Conservation (phyloP, 495 filamentous ascomycete species). For the Amniculicola lignicola region DNA sequence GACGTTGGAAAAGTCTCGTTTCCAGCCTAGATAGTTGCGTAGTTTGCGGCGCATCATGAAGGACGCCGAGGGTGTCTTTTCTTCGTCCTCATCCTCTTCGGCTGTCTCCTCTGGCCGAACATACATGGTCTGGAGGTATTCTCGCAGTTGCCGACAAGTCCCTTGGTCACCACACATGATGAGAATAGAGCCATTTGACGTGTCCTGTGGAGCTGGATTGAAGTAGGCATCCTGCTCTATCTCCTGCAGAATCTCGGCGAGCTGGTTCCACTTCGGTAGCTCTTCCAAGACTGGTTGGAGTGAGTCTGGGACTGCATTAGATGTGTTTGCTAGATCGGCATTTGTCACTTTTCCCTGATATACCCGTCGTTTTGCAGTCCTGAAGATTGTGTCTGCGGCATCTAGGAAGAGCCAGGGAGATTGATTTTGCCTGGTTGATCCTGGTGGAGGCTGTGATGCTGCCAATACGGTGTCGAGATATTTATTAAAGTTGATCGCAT, state of each 20-base stretch:
- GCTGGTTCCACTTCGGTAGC: constrained; percentile 85
- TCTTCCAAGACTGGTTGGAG: constrained; percentile 91
- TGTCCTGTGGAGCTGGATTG: constrained; percentile 69
- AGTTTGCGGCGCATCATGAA: constrained; percentile 88
- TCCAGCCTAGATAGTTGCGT: constrained; percentile 89
- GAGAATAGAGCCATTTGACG: constrained; percentile 83
- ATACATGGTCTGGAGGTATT: constrained; percentile 89
- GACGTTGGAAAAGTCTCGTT: constrained; percentile 80
- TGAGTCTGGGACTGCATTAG: constrained; percentile 56
- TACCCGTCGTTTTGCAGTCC: constrained; percentile 84
- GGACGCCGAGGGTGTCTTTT: constrained; percentile 62
- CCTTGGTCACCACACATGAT: constrained; percentile 93
- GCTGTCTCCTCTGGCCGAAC: constrained; percentile 55
- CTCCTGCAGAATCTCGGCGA: constrained; percentile 84
- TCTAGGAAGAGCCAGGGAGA: constrained; percentile 97
- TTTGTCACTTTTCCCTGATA: constrained; percentile 66
- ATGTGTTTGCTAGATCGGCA: constrained; percentile 38
- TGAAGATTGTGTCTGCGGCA: constrained; percentile 90
- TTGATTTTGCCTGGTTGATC: constrained; percentile 80
- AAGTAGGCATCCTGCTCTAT: constrained; percentile 90
- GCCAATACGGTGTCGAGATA: constrained; percentile 93
- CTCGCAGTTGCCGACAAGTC: constrained; percentile 83
- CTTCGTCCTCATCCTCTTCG: constrained; percentile 44
- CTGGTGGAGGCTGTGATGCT: constrained; percentile 82
- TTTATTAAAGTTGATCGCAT: constrained; percentile 86